phyloP scores from a whole-genome alignment of 106 monocot species.

The Dendrobium nobile region DNA sequence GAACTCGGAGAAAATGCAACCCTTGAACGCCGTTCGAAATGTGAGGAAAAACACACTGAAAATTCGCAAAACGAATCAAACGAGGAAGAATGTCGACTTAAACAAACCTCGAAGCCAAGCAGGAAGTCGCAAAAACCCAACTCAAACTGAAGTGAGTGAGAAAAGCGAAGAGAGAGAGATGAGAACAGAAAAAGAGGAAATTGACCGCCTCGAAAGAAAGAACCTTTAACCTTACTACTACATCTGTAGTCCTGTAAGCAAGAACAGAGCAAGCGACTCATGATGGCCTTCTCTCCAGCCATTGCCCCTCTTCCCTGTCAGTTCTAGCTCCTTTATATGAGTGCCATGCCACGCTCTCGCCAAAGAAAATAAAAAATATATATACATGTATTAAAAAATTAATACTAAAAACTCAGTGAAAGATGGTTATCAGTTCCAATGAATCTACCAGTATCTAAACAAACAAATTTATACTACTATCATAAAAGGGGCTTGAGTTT shows the following conservation, averaged over 20 bases:
- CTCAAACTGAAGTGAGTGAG: no score
- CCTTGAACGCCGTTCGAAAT: not conserved
- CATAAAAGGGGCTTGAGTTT: no score
- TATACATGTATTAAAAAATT: no score
- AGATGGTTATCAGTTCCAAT: no score
- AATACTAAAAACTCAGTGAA: no score
- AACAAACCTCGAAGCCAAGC: not conserved
- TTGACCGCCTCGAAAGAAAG: not conserved
- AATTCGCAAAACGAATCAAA: not conserved
- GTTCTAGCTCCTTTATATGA: not conserved
- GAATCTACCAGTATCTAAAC: no score
- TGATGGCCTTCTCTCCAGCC: not conserved
- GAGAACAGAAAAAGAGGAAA: not conserved
- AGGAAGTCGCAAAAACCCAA: not conserved
- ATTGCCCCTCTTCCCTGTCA: not conserved
- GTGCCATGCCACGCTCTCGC: no score
- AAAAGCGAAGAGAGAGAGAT: not conserved
- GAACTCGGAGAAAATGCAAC: not conserved
- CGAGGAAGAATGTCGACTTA: not conserved
- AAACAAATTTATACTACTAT: no score
- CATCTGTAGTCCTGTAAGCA: not conserved
- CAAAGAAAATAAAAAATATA: no score
- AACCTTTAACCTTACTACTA: not conserved
- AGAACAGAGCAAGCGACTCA: not conserved
- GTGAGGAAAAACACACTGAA: not conserved